Evolutionary conservation across 176 grass and related monocot genomes (phyloP).

Genomic region (Calamus simplicifolius): DNA sequence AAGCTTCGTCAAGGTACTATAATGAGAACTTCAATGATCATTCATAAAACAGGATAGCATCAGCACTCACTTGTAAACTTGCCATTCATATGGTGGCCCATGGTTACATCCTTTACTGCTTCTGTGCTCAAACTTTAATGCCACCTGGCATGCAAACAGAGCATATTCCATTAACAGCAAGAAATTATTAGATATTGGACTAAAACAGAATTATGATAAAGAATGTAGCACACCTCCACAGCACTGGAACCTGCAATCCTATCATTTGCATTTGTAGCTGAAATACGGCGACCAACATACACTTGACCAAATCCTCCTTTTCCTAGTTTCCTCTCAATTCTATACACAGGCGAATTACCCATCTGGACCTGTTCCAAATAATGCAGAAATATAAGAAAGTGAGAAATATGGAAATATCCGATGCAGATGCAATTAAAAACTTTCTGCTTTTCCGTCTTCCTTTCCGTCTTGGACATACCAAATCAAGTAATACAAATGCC

Average conservation of each 20-base stretch:
- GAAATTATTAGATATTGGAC: no score
- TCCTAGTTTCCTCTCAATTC: slow-evolving; percentile 71
- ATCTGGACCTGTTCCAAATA: slow-evolving; percentile 60
- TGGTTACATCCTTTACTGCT: slow-evolving; percentile 91
- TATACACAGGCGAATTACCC: slow-evolving; percentile 81
- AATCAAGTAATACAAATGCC: no score
- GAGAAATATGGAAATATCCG: no score
- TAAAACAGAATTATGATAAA: no score
- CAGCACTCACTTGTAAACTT: slow-evolving; percentile 78
- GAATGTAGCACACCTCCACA: slow-evolving; percentile 46
- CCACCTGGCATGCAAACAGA: slow-evolving; percentile 46
- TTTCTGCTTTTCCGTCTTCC: no score
- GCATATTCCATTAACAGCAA: no score
- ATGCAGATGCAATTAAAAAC: no score
- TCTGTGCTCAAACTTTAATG: slow-evolving; percentile 96
- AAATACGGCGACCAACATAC: slow-evolving; percentile 74
- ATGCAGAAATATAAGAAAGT: not conserved
- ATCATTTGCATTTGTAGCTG: slow-evolving; percentile 25
- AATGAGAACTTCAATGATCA: not conserved
- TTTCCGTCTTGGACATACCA: no score
- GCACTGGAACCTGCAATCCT: slow-evolving; percentile 37
- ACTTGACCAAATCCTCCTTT: slow-evolving; percentile 99
- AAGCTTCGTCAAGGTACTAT: not conserved
- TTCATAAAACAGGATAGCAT: slow-evolving; percentile 7
- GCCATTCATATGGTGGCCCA: slow-evolving; percentile 91